These are phyloP conservation scores for Calophaca sinica DNA, from an alignment of 306 rosid genomes.

Conservation along the genomic window DNA sequence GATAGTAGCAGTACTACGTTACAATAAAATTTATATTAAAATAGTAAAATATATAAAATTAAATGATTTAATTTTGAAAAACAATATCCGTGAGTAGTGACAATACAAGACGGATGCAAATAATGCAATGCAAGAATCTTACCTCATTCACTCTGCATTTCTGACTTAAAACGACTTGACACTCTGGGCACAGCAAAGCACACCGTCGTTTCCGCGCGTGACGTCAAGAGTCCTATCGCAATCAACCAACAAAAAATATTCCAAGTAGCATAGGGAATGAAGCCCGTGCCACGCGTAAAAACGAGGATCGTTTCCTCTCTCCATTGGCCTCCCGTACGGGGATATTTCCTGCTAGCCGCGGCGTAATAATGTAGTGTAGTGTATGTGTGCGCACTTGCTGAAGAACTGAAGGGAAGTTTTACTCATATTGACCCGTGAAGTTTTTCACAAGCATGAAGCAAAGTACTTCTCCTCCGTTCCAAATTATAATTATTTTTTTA, in stretches of 20 bases:
- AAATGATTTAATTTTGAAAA: too few relatives aligned
- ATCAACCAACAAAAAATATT: neutral
- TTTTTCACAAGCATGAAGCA: too few relatives aligned
- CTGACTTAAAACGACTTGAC: conserved; percentile 40
- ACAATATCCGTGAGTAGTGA: neutral
- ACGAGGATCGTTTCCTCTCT: conserved; percentile 8
- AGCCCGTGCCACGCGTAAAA: conserved; percentile 45
- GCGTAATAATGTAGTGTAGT: too few relatives aligned
- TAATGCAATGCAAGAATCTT: neutral
- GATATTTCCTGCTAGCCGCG: neutral
- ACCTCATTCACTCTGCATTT: neutral
- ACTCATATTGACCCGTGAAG: too few relatives aligned
- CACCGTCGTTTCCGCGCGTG: conserved; percentile 46
- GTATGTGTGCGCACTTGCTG: too few relatives aligned
- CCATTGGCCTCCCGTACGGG: neutral
- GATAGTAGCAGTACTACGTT: too few relatives aligned
- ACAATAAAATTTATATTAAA: too few relatives aligned
- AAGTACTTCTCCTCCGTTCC: too few relatives aligned
- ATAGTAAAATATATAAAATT: too few relatives aligned
- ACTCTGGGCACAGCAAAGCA: neutral
- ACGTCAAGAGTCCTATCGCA: conserved; percentile 13
- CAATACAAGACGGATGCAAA: neutral
- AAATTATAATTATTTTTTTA: too few relatives aligned
- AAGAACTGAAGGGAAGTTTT: too few relatives aligned
- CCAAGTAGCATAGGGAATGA: neutral